These are phyloP conservation scores for Eucalyptus curtisii DNA, from an alignment of 345 rosid species.

Conservation along the genomic window DNA sequence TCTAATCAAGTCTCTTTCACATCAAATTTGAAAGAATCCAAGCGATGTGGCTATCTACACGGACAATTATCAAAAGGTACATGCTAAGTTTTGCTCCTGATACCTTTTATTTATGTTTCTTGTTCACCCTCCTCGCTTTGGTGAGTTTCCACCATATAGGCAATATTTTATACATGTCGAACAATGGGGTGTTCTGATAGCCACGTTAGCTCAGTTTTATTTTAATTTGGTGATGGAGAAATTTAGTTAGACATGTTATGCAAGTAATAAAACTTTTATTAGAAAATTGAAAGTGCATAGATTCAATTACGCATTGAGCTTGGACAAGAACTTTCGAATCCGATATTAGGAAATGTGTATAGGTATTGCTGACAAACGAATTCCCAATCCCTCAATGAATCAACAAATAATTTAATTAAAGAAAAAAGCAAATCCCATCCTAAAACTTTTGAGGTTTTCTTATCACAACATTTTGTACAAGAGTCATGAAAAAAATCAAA, in stretches of 20 bases:
- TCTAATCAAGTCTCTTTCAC: background rate
- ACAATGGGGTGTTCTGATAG: rapidly evolving
- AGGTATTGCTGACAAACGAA: background rate
- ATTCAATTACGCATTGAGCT: background rate
- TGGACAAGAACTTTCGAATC: background rate
- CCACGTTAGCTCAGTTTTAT: too few relatives aligned
- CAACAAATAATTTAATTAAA: background rate
- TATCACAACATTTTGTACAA: rapidly evolving
- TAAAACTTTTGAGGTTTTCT: background rate
- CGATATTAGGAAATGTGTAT: rapidly evolving
- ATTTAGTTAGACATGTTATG: background rate
- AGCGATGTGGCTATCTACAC: background rate
- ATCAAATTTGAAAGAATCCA: background rate
- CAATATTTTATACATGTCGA: background rate
- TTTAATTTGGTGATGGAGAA: background rate
- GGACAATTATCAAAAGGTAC: rapidly evolving
- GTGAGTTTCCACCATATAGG: background rate
- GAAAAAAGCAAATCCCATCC: too few relatives aligned
- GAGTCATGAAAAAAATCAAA: too few relatives aligned
- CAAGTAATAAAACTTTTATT: background rate
- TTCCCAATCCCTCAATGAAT: background rate
- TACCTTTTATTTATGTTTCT: background rate
- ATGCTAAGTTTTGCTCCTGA: background rate
- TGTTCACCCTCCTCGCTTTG: background rate
- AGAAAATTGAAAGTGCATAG: background rate